Evolutionary conservation across 352 stramenopile species (phyloP).

Genomic region (Globisporangium spinosum): DNA sequence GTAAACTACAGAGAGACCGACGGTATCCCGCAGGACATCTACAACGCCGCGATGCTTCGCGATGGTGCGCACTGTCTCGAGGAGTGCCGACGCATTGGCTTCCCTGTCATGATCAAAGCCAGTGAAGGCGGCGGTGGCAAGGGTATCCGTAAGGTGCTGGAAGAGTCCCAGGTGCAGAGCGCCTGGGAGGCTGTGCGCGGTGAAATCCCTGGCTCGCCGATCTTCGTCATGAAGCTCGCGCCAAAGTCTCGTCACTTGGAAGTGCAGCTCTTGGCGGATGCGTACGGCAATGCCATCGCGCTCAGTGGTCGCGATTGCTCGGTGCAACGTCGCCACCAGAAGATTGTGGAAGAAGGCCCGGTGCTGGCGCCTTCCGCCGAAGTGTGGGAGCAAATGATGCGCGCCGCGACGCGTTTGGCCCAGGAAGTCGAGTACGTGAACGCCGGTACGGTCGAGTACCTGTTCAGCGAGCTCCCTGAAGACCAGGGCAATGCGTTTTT

Average conservation of each 20-base stretch:
- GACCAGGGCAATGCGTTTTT: slow-evolving; percentile 95
- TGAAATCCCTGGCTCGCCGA: slow-evolving; percentile 98
- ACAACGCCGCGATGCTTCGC: slow-evolving; percentile 91
- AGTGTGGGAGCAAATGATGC: slow-evolving; percentile 98
- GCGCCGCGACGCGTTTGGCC: slow-evolving; percentile 94
- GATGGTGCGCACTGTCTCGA: slow-evolving; percentile 91
- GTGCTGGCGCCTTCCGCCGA: slow-evolving; percentile 91
- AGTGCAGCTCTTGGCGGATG: slow-evolving; percentile 98
- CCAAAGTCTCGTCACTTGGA: slow-evolving; percentile 97
- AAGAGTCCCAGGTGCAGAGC: slow-evolving; percentile 89
- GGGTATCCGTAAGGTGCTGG: slow-evolving; percentile 96
- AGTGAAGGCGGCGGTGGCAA: slow-evolving; percentile 98
- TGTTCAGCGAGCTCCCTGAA: slow-evolving; percentile 94
- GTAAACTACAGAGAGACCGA: slow-evolving; percentile 88
- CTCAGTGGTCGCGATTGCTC: slow-evolving; percentile 99
- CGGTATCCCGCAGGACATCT: slow-evolving; percentile 93
- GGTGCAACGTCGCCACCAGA: slow-evolving; percentile 99
- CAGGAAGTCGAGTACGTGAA: slow-evolving; percentile 99
- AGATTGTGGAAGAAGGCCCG: slow-evolving; percentile 99
- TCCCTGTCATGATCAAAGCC: slow-evolving; percentile 99
- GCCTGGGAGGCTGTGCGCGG: slow-evolving; percentile 96
- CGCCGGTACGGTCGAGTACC: slow-evolving; percentile 99
- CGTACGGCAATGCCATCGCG: slow-evolving; percentile 98
- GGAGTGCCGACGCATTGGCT: slow-evolving; percentile 95
- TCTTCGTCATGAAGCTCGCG: slow-evolving; percentile 99